Evolutionary conservation across 179 eudicot genomes (phyloP), one percentile per base, ranked within the genome.

Genomic region (Actinidia polygama): DNA sequence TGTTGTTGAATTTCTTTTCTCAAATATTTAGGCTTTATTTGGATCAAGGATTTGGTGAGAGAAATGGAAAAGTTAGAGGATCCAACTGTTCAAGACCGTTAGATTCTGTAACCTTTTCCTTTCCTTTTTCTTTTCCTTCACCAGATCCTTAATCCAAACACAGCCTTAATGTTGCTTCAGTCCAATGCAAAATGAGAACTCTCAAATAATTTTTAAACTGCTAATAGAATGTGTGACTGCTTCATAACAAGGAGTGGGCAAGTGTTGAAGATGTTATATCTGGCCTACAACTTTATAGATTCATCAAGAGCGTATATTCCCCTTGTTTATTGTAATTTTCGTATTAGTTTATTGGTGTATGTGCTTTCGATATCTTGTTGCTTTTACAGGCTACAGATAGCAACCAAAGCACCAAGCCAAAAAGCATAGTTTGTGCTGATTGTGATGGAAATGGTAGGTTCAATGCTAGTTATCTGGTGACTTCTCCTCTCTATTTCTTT

Each of bases 391-490:
- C 93, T 63, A 76, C 84, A 47, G 78, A 75, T 79, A 36, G 75
- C 54, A 44, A 68, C 75, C 85, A 79, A 73, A 75, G 79, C 81
- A 83, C 91, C 68, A 89, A 89, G 83, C 3, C 23, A 16, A 79
- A 66, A 58, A 90, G 91, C 89, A 63, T 90, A 76, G 57, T 90
- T 57, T 90, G 93, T 77, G 66, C 85, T 62, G 83, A 79, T 30
- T 90, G 93, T 80, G 91, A 90, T 24, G 93, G 93, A 83, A 90
- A 90, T 66, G 58, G 81, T 79, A 51, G 19, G 62, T 53, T 66
- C 18, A 40, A 36, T 76, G 26, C 10, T 10, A 54, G 64, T 10
- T 18, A 57, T 14, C 66, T 16, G 18, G 57, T 79, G 49, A 64
- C 50, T 50, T 69, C 44, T 66, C 46, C 26, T n/a, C 15, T 6